Percentiles rank a stretch among this genome's conserved stretches.
Conservation (phyloP, 768 basidiomycete species). For the Leccinum olivaceopallidum region DNA sequence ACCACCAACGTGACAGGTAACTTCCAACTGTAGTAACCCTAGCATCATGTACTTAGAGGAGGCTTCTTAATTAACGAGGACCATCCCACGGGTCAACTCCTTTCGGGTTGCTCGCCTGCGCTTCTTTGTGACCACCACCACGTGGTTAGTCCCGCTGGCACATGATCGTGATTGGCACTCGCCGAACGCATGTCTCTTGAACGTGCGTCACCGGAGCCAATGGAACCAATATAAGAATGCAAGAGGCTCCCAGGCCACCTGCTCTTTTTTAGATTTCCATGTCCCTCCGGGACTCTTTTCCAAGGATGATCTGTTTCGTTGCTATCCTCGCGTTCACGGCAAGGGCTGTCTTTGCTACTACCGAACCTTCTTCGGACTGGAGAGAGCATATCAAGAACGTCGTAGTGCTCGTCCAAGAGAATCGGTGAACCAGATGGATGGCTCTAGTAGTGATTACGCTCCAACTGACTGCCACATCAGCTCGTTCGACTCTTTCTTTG, state of each 20-base stretch:
- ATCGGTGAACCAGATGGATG: conserved; percentile 15
- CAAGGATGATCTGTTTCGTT: conserved; percentile 15
- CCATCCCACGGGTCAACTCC: too few relatives aligned
- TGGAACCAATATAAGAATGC: neutral
- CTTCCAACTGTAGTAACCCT: too few relatives aligned
- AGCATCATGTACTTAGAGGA: too few relatives aligned
- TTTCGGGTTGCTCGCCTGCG: too few relatives aligned
- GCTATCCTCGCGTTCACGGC: conserved; percentile 8
- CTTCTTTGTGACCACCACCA: too few relatives aligned
- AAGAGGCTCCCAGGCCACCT: neutral
- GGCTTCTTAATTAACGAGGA: too few relatives aligned
- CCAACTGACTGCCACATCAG: conserved; percentile 4
- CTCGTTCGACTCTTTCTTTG: conserved; percentile 29
- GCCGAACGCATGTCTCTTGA: too few relatives aligned
- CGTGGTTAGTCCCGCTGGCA: too few relatives aligned
- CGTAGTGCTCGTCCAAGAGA: conserved; percentile 30
- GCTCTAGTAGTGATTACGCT: neutral
- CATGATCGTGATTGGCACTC: too few relatives aligned
- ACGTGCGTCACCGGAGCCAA: too few relatives aligned
- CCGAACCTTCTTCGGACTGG: conserved; percentile 16
- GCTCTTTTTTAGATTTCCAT: neutral
- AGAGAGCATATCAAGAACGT: conserved; percentile 27
- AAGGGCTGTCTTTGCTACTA: neutral
- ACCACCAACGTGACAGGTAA: too few relatives aligned
- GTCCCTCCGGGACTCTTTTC: neutral